Evolutionary conservation across 352 stramenopile genomes (phyloP).

Genomic region (Vaucheria bursata): DNA sequence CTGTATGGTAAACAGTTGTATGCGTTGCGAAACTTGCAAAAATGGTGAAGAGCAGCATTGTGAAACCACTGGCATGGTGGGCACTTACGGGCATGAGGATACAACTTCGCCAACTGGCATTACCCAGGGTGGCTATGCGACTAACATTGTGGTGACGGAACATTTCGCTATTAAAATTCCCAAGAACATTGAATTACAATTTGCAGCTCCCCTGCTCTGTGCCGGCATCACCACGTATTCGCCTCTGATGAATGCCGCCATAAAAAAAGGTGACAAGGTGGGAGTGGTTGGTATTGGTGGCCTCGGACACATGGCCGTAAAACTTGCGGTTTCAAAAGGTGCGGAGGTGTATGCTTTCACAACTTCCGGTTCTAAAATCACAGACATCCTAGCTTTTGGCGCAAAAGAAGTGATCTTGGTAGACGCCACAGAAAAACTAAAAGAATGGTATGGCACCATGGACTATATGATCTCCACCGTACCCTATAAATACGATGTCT

Average conservation of each 20-base stretch:
- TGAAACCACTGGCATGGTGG: constrained; percentile 33
- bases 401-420: background rate
- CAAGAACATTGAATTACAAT: constrained; percentile 53
- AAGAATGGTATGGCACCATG: background rate
- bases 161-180: constrained; percentile 62
- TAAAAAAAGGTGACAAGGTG: background rate
- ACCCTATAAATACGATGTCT: background rate
- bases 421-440: background rate
- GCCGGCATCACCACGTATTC: background rate
- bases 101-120: constrained; percentile 28
- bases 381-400: no score
- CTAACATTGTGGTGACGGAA: constrained; percentile 27
- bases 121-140: constrained; percentile 7
- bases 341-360: background rate
- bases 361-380: background rate
- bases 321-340: background rate
- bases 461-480: background rate
- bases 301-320: background rate
- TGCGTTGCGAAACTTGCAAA: constrained; percentile 60
- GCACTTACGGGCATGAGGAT: constrained; percentile 55
- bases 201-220: constrained; percentile 56
- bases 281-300: background rate
- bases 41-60: constrained; percentile 60
- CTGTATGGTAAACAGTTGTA: constrained; percentile 61
- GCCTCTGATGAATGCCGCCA: background rate